phyloP scores from a whole-genome alignment of 441 rosid species.

The Corymbia calophylla region DNA sequence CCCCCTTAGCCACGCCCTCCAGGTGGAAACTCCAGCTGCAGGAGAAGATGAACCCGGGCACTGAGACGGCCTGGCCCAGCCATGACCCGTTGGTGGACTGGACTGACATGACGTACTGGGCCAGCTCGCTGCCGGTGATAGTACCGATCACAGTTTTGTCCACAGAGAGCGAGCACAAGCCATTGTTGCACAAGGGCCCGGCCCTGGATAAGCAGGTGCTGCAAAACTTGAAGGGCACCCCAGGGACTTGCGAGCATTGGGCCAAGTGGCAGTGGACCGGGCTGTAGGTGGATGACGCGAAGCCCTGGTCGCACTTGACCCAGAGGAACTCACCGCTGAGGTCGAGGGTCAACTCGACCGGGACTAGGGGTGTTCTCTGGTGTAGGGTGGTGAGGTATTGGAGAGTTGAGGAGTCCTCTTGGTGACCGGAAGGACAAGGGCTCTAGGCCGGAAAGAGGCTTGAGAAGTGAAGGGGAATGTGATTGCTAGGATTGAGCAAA shows the following conservation, averaged over 20 bases:
- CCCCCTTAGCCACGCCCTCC: too few species aligned
- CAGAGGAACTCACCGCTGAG: not conserved
- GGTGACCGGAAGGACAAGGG: not conserved
- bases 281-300: conserved; percentile 5
- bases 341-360: not conserved
- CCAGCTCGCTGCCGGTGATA: not conserved
- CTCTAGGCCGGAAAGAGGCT: not conserved
- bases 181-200: conserved; percentile 4
- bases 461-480: not conserved
- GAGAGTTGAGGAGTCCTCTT: not conserved
- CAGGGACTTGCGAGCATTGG: not conserved
- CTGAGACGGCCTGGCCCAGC: not conserved
- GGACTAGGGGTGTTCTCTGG: not conserved
- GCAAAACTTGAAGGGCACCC: not conserved
- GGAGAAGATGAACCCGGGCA: too few species aligned
- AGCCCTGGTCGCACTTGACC: conserved; percentile 4
- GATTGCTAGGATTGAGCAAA: not conserved
- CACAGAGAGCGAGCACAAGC: not conserved
- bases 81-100: not conserved
- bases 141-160: not conserved
- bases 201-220: not conserved
- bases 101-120: not conserved
- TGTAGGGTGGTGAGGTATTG: not conserved
- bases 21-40: too few species aligned
- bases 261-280: not conserved